phyloP scores from a whole-genome alignment of 139 green algal genomes.

The Chlorella sp. region DNA sequence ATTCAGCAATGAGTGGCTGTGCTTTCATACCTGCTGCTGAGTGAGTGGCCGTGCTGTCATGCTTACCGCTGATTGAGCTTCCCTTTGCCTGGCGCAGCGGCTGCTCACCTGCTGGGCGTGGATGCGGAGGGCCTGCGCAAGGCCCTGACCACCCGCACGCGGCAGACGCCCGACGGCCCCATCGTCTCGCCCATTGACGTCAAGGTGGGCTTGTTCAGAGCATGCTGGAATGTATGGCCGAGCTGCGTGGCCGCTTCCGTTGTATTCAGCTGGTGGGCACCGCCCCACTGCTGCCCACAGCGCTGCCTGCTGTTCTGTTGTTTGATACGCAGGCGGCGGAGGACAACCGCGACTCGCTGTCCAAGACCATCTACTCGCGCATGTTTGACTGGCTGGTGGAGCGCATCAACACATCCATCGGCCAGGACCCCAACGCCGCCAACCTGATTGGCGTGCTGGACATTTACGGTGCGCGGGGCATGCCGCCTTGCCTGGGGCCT shows the following conservation, averaged over 20 bases:
- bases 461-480: conserved; percentile 85
- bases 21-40: no score
- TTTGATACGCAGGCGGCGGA: conserved; percentile 61
- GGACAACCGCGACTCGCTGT: conserved; percentile 92
- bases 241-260: no score
- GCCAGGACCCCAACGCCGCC: conserved; percentile 65
- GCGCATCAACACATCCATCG: conserved; percentile 80
- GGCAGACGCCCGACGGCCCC: conserved; percentile 87
- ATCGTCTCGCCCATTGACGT: conserved; percentile 90
- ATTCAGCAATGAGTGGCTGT: no score
- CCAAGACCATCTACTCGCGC: conserved; percentile 95
- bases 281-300: no score
- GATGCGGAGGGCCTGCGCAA: conserved; percentile 73
- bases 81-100: conserved; percentile 9
- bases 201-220: no score
- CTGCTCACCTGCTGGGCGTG: conserved; percentile 82
- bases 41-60: no score
- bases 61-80: no score
- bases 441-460: conserved; percentile 92
- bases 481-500: not conserved
- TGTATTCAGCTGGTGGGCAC: no score
- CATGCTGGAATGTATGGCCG: no score
- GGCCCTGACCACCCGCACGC: conserved; percentile 90
- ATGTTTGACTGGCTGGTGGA: conserved; percentile 98
- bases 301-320: no score